A percentile compares a stretch with the other conserved stretches of the same genome.
phyloP scores from a whole-genome alignment of 2,329 filamentous ascomycete genomes.

The Trematosphaeria pertusa region DNA sequence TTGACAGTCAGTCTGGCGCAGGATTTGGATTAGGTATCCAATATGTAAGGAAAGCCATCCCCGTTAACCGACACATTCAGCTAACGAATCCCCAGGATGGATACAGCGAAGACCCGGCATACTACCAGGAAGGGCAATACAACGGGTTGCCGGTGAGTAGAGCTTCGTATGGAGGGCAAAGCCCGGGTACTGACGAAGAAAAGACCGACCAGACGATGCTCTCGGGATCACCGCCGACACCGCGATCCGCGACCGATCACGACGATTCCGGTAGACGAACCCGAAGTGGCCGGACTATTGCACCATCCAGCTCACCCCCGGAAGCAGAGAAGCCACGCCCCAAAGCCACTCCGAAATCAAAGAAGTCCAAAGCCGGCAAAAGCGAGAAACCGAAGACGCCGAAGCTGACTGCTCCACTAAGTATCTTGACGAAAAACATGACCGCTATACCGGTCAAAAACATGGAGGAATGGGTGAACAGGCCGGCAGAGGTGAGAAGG shows the following conservation, averaged over 20 bases:
- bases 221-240: slow-evolving; percentile 51
- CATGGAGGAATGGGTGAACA: slow-evolving; percentile 80
- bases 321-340: slow-evolving; percentile 31
- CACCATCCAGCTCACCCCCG: slow-evolving; percentile 32
- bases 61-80: slow-evolving; percentile 11
- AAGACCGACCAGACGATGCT: slow-evolving; percentile 37
- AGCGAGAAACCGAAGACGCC: slow-evolving; percentile 56
- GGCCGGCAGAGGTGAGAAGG: slow-evolving; percentile 69
- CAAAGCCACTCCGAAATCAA: slow-evolving; percentile 45
- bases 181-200: slow-evolving; percentile 22
- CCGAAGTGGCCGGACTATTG: slow-evolving; percentile 42
- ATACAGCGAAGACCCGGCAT: slow-evolving; percentile 36
- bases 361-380: slow-evolving; percentile 55
- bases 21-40: slow-evolving; percentile 37
- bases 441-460: slow-evolving; percentile 71
- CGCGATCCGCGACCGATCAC: slow-evolving; percentile 50
- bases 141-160: slow-evolving; percentile 33
- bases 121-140: slow-evolving; percentile 36
- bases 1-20: slow-evolving; percentile 26
- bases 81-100: slow-evolving; percentile 38
- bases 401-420: slow-evolving; percentile 71
- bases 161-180: not conserved
- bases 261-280: slow-evolving; percentile 49
- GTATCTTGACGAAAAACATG: slow-evolving; percentile 70
- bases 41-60: slow-evolving; percentile 39